A percentile compares a stretch with the other conserved stretches of the same genome.
These are phyloP conservation scores for Hypomontagnella submonticulosa DNA, from an alignment of 495 filamentous ascomycete genomes.

Conservation along the genomic window DNA sequence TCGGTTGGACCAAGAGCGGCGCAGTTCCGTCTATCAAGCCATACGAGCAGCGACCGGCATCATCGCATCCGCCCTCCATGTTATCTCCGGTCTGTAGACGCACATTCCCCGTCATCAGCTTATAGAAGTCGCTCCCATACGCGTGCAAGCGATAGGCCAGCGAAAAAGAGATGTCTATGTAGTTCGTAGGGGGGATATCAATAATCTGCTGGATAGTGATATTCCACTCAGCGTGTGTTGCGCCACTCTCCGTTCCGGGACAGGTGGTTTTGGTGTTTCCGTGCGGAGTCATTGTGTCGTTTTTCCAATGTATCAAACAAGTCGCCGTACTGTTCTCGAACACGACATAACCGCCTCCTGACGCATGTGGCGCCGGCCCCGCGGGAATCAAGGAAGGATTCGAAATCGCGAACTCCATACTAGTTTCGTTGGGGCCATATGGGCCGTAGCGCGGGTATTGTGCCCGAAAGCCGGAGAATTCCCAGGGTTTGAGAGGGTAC, in stretches of 20 bases:
- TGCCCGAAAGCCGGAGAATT: constrained; percentile 21
- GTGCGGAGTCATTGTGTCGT: constrained; percentile 25
- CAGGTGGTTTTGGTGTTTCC: constrained; percentile 29
- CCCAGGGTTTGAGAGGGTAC: constrained; percentile 41
- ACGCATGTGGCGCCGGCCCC: constrained; percentile 35
- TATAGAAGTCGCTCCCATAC: constrained; percentile 29
- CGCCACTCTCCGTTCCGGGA: neutral
- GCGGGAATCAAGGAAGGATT: constrained; percentile 30
- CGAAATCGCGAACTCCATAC: constrained; percentile 26
- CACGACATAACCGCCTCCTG: constrained; percentile 39
- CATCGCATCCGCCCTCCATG: constrained; percentile 31
- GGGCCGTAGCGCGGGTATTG: constrained; percentile 27
- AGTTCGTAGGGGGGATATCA: constrained; percentile 28
- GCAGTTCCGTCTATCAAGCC: constrained; percentile 22
- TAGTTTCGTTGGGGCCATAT: constrained; percentile 32
- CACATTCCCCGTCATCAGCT: constrained; percentile 14
- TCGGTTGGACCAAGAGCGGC: constrained; percentile 34
- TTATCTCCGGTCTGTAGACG: constrained; percentile 12
- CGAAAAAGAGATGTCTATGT: constrained; percentile 32
- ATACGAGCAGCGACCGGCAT: constrained; percentile 26
- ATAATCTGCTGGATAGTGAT: constrained; percentile 20
- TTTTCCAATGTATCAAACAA: constrained; percentile 38
- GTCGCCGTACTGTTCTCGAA: constrained; percentile 29
- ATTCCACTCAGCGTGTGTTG: constrained; percentile 25
- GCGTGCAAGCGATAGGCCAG: constrained; percentile 23